Conservation (phyloP, 768 basidiomycete genomes). For the Suillus tomentosus region DNA sequence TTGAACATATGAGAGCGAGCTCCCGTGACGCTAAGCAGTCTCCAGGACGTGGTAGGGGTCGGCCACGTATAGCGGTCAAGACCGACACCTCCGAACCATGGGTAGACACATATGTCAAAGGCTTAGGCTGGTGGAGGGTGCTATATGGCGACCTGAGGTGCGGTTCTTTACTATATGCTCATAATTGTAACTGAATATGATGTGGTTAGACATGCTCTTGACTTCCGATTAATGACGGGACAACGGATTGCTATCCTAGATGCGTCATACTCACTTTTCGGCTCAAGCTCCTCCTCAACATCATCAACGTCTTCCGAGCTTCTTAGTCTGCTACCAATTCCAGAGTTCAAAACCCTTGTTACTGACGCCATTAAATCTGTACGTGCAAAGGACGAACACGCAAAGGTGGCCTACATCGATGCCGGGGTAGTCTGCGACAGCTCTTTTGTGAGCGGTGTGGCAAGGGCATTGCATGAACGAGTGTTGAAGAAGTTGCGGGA, state of each 20-base stretch:
- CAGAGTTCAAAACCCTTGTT: conserved; percentile 55
- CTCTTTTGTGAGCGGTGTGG: conserved; percentile 45
- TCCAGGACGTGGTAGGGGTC: conserved; percentile 13
- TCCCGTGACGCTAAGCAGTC: conserved; percentile 27
- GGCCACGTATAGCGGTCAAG: conserved; percentile 21
- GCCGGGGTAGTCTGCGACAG: conserved; percentile 65
- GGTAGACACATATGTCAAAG: conserved; percentile 75
- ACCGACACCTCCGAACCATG: conserved; percentile 25
- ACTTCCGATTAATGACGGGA: conserved; percentile 72
- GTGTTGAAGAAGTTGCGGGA: conserved; percentile 37
- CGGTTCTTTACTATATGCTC: conserved; percentile 14
- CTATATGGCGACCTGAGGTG: conserved; percentile 71
- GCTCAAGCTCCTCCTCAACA: conserved; percentile 1
- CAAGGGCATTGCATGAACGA: conserved; percentile 51
- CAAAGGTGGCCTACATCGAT: conserved; percentile 56
- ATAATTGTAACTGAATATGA: not conserved
- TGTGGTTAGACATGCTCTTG: conserved; percentile 65
- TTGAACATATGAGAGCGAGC: conserved; percentile 53
- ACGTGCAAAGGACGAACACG: conserved; percentile 26
- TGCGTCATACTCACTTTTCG: conserved; percentile 62
- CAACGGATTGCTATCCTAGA: conserved; percentile 74
- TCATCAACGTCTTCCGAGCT: conserved; percentile 12
- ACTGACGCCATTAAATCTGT: conserved; percentile 42
- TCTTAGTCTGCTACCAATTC: conserved; percentile 59
- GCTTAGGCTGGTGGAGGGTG: conserved; percentile 80